Evolutionary conservation across 164 flowering plant species (phyloP).

Genomic region (Paratinospora sagittata): DNA sequence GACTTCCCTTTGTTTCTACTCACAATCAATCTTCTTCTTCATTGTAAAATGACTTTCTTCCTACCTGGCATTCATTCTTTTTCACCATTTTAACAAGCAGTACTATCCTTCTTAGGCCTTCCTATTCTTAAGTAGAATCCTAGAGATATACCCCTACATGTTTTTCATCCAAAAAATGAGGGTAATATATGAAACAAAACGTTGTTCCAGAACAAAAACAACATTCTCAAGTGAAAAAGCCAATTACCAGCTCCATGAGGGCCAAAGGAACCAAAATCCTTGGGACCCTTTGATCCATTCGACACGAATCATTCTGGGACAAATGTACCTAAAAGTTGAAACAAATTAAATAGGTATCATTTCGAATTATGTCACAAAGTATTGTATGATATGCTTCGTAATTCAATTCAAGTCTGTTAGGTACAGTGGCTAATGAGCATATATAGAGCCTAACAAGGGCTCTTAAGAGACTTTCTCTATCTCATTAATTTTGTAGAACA

Average conservation of each 20-base stretch:
- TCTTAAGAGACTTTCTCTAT: not conserved
- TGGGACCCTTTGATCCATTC: not conserved
- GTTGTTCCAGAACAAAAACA: not conserved
- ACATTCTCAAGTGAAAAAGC: not conserved
- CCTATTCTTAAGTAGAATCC: not conserved
- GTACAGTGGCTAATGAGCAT: slow-evolving; percentile 3
- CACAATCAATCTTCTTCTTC: slow-evolving; percentile 23
- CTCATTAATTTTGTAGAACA: slow-evolving; percentile 1
- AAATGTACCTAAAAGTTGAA: slow-evolving; percentile 1
- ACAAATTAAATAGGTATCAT: not conserved
- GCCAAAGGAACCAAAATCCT: not conserved
- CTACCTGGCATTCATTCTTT: slow-evolving; percentile 19
- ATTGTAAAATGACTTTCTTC: slow-evolving; percentile 14
- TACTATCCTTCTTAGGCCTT: not conserved
- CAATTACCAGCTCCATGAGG: not conserved
- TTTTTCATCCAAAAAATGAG: not conserved
- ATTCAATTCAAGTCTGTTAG: not conserved
- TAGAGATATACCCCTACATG: slow-evolving; percentile 4
- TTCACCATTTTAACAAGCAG: not conserved
- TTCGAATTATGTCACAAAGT: not conserved
- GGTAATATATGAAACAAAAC: not conserved
- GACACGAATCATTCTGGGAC: not conserved
- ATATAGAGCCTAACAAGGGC: not conserved
- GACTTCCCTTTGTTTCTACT: slow-evolving; percentile 39
- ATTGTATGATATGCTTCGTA: not conserved